Conservation (phyloP, 441 rosid genomes). For the Lepidium campestre region DNA sequence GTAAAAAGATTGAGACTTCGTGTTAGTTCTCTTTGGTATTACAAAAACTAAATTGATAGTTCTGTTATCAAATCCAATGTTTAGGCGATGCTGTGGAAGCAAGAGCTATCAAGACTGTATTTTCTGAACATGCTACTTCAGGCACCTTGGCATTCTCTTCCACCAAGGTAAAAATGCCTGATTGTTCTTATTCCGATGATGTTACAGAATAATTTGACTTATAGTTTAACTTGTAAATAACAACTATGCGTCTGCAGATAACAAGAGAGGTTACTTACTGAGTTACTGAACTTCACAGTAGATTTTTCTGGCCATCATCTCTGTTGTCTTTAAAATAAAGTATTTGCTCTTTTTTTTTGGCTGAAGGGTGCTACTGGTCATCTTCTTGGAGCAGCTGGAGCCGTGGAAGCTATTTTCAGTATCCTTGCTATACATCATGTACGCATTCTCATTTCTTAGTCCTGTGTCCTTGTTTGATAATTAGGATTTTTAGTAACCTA, state of each 20-base stretch:
- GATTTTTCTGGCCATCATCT: not conserved
- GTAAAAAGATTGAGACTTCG: conserved; percentile 34
- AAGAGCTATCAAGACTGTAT: conserved; percentile 60
- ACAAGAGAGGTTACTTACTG: not conserved
- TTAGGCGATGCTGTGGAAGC: conserved; percentile 90
- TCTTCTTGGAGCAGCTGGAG: conserved; percentile 98
- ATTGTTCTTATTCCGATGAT: not conserved
- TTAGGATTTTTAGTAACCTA: not conserved
- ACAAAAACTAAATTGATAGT: not conserved
- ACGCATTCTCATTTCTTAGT: conserved; percentile 23
- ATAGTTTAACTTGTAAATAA: not conserved
- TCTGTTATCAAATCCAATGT: conserved; percentile 13
- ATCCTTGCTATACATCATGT: conserved; percentile 71
- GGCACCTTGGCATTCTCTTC: conserved; percentile 85
- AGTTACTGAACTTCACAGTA: not conserved
- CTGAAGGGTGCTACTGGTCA: conserved; percentile 90
- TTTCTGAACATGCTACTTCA: conserved; percentile 69
- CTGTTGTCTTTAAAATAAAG: not conserved
- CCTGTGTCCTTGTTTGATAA: not conserved
- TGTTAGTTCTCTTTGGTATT: conserved; percentile 9
- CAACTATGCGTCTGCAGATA: not conserved
- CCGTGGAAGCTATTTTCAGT: conserved; percentile 82
- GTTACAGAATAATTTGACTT: not conserved
- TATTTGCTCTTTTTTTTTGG: not conserved
- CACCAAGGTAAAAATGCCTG: conserved; percentile 59